These are phyloP conservation scores for Curvularia sp. DNA, from an alignment of 2,329 filamentous ascomycete genomes.

Conservation along the genomic window DNA sequence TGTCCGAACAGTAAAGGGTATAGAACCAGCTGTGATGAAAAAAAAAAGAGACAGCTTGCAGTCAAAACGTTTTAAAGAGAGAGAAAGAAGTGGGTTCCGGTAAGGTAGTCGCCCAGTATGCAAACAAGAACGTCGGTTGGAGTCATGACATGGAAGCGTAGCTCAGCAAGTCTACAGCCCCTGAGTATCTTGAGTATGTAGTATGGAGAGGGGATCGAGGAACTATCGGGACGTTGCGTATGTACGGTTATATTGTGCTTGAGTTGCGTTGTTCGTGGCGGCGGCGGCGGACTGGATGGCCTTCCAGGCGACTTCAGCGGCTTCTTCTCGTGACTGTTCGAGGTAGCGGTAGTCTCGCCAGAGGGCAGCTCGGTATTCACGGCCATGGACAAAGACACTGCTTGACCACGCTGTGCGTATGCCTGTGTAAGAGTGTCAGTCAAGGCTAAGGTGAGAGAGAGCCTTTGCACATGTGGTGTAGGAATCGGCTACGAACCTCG, in stretches of 20 bases:
- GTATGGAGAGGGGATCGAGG: neutral
- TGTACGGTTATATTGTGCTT: constrained; percentile 30
- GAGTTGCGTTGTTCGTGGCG: constrained; percentile 22
- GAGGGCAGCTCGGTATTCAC: constrained; percentile 44
- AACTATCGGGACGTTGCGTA: constrained; percentile 33
- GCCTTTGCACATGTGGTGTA: constrained; percentile 1
- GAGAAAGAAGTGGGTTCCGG: neutral
- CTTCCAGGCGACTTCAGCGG: constrained; percentile 47
- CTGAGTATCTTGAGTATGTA: constrained; percentile 6
- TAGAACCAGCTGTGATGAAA: constrained; percentile 15
- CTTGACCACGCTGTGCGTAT: constrained; percentile 49
- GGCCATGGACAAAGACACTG: constrained; percentile 46
- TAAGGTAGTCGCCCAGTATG: neutral
- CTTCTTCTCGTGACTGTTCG: constrained; percentile 49
- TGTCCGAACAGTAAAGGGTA: constrained; percentile 14
- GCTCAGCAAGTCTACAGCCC: neutral
- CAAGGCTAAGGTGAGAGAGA: neutral
- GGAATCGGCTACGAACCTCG: constrained; percentile 37
- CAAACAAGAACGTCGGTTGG: neutral
- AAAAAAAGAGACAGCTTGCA: constrained; percentile 15
- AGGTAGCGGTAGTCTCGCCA: constrained; percentile 50
- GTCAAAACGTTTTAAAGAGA: constrained; percentile 5
- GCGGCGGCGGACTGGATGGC: constrained; percentile 31
- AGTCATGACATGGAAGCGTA: neutral
- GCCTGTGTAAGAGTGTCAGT: constrained; percentile 33